Percentiles rank a stretch among this genome's conserved stretches.
Conservation (phyloP, 2,329 filamentous ascomycete species). For the Fusarium sp. region DNA sequence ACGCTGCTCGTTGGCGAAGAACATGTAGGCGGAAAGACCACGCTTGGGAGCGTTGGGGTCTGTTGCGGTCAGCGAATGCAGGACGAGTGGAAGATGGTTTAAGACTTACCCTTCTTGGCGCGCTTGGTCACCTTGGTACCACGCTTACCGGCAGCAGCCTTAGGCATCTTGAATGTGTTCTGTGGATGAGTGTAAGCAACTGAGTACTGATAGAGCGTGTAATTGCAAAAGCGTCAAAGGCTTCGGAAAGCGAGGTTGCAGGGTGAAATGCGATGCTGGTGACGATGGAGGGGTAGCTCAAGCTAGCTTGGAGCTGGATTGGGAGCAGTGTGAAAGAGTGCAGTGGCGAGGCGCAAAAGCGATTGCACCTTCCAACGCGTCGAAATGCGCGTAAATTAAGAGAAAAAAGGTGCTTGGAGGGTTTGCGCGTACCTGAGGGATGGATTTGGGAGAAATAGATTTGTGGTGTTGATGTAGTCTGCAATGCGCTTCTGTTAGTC, state of each 20-base stretch:
- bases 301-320: conserved; percentile 33
- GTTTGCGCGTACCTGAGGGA: conserved; percentile 41
- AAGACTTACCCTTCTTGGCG: conserved; percentile 69
- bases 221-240: neutral
- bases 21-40: conserved; percentile 99
- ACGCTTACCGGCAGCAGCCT: conserved; percentile 65
- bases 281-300: conserved; percentile 46
- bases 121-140: conserved; percentile 65
- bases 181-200: conserved; percentile 45
- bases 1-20: conserved; percentile 99
- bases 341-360: conserved; percentile 47
- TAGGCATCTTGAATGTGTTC: conserved; percentile 65
- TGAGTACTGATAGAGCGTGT: neutral
- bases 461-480: conserved; percentile 45
- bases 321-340: conserved; percentile 14
- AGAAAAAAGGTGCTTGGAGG: conserved; percentile 27
- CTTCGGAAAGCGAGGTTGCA: neutral
- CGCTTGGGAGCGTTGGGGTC: conserved; percentile 99
- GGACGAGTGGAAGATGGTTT: neutral
- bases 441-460: conserved; percentile 24
- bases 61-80: conserved; percentile 52
- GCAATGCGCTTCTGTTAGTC: conserved; percentile 47
- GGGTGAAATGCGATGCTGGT: neutral
- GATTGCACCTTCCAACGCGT: conserved; percentile 45
- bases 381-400: conserved; percentile 27